These are phyloP conservation scores for Arachis stenosperma DNA, from an alignment of 306 rosid species.

Conservation along the genomic window DNA sequence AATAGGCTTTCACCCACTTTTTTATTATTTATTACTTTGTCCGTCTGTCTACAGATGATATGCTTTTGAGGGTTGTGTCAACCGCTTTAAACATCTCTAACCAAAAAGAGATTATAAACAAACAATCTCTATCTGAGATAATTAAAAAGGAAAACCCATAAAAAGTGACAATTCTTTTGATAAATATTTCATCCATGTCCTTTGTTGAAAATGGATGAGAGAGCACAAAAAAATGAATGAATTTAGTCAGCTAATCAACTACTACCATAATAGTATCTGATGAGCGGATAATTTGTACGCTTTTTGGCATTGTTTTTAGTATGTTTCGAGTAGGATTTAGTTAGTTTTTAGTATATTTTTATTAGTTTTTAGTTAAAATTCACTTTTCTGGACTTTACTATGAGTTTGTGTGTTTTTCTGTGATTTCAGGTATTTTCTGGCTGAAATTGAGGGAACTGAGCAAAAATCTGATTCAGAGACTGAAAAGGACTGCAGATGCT, in stretches of 20 bases:
- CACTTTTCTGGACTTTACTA: too few species aligned
- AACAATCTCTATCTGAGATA: not conserved
- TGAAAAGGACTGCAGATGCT: too few species aligned
- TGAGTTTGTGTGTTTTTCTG: too few species aligned
- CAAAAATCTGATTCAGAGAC: too few species aligned
- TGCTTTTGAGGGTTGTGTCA: not conserved
- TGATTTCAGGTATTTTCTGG: too few species aligned
- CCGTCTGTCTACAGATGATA: constrained; percentile 10
- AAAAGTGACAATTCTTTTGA: not conserved
- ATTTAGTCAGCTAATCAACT: not conserved
- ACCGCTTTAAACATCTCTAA: not conserved
- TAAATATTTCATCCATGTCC: not conserved
- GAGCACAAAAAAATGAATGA: not conserved
- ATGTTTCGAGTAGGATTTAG: too few species aligned
- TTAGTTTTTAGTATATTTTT: too few species aligned
- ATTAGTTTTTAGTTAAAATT: too few species aligned
- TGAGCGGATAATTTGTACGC: too few species aligned
- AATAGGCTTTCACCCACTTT: not conserved
- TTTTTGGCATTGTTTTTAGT: too few species aligned
- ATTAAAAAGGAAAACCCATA: not conserved
- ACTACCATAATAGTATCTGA: not conserved
- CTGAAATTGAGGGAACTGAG: too few species aligned
- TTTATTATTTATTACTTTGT: not conserved
- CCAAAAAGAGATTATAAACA: not conserved
- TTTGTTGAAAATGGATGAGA: not conserved